Base-by-base conservation (phyloP, 2,329 filamentous ascomycete species). In the Chrysoporthe austroafricana region DNA sequence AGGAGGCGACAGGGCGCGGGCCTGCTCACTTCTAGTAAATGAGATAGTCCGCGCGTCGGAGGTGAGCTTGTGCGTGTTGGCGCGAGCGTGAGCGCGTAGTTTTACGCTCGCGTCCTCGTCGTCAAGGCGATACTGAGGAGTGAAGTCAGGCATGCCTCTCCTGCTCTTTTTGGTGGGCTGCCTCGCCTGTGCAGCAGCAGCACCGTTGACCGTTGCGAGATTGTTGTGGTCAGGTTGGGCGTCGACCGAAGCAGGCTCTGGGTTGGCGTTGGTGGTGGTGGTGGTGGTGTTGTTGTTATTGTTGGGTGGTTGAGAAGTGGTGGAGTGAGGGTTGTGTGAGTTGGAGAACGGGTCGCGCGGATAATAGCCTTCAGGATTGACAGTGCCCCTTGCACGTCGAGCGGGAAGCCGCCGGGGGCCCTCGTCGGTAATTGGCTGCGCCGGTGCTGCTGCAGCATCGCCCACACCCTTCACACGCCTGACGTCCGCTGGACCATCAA, bases 141-240 rank as follows among this genome's bases (percentile, higher is more conserved):
- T 62, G 26, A 68, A 70, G n/a, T 70, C 68, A 11, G 68, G 68
- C 34, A 66, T 61, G 59, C 68, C 68, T 48, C 68, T 63, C 11
- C 57, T 63, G 39, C 66, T 66, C 42, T 68, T 68, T 50, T 66
- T 66, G 52, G 66, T 62, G 6, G 62, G 66, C 32, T 65, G 66
- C 26, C 34, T 61, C 16, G 21, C 42, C 34, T 58, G 32, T 39
- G 26, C 18, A 36, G 43, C 44, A 39, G 42, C 26, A 34, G 42
- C 26, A 42, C 6, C 50, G n/a, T n/a, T 50, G 4, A 11, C 44
- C 21, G 52, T 56, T 64, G 52, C 44, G 36, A 14, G 52, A 68
- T 58, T 56, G 58, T 67, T 56, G 46, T 63, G 59, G n/a, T 66
- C 58, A n/a, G 64, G 67, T 39, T 44, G 44, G 63, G 7, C 26